Base-by-base conservation (phyloP, 2,329 filamentous ascomycete genomes). In the Ascocoryne sarcoides region DNA sequence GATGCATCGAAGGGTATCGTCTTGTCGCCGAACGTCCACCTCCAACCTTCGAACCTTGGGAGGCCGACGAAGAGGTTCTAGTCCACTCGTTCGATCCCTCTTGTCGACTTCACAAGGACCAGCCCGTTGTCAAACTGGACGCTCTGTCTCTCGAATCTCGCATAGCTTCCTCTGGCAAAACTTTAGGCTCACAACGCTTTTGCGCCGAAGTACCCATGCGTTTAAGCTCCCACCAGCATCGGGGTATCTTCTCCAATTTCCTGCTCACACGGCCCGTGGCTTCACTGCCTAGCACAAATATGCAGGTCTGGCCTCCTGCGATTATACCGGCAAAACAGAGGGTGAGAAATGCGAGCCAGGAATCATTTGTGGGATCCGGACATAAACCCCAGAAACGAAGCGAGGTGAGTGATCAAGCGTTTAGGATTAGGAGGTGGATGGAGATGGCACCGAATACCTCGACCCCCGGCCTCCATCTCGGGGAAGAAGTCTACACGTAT, bases 1-100 rank as follows among this genome's bases (percentile, higher is more conserved):
- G 81, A 12, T 80, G 79, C 51, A 94, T 95, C 41, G 84, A 92
- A 62, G 87, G 77, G 3, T 87, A 89, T 57, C 75, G 81, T 12
- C 65, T 95, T 12, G 65, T 89, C 3, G 85, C 84, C 2, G 73
- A 79, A 38, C 71, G 78, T 38, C 65, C 65, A 1, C 60, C 64
- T 17, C 70, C 74, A 5, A 66, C 65, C 2, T 71, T 78, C 37
- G 66, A 79, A 45, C 62, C 70, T 3, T 93, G 84, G 84, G 64
- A 74, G 35, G 71, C 70, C 44, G 73, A 89, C 43, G 64, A 64
- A 10, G 65, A 76, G 14, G 79, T 87, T 12, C 70, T 82, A 21
- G 81, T 93, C 23, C 76, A 85, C 51, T 70, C 72, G 0, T 93
- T 94, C 55, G 63, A 80, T 17, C 88, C 88, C 0, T 64, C 66